phyloP scores from a whole-genome alignment of 306 rosid species.

The Phaseolus lunatus region DNA sequence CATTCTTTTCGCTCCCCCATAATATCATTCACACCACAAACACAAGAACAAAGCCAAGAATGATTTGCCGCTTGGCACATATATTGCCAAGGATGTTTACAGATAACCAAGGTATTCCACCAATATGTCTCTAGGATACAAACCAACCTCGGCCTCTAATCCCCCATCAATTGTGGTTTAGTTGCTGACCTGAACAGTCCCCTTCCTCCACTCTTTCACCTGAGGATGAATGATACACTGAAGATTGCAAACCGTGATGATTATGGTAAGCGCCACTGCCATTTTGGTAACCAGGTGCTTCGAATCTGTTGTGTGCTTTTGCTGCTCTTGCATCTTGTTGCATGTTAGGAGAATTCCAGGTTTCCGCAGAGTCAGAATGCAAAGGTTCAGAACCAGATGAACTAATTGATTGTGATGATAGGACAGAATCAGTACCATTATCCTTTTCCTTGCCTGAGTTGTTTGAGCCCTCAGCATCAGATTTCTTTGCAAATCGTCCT shows the following conservation, averaged over 20 bases:
- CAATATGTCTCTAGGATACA: slow-evolving; percentile 47
- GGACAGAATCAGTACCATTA: slow-evolving; percentile 64
- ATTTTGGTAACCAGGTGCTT: slow-evolving; percentile 56
- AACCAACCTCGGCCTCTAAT: slow-evolving; percentile 59
- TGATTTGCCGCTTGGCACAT: slow-evolving; percentile 89
- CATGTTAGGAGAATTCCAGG: slow-evolving; percentile 76
- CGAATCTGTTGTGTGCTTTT: slow-evolving; percentile 37
- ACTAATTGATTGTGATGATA: slow-evolving; percentile 79
- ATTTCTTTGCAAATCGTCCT: slow-evolving; percentile 95
- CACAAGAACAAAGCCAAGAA: slow-evolving; percentile 91
- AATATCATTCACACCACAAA: slow-evolving; percentile 58
- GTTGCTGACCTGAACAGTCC: slow-evolving; percentile 70
- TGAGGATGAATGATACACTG: slow-evolving; percentile 57
- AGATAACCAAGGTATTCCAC: slow-evolving; percentile 54
- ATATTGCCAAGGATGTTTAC: slow-evolving; percentile 63
- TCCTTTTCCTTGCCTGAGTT: slow-evolving; percentile 60
- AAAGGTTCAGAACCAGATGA: slow-evolving; percentile 86
- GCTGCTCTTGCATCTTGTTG: slow-evolving; percentile 62
- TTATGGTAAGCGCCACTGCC: slow-evolving; percentile 60
- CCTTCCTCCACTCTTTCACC: slow-evolving; percentile 78
- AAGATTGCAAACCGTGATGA: slow-evolving; percentile 62
- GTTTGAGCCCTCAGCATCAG: slow-evolving; percentile 51
- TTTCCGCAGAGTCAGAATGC: slow-evolving; percentile 69
- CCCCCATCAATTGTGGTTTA: slow-evolving; percentile 36
- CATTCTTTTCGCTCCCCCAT: slow-evolving; percentile 51